Conservation (phyloP, 2,329 filamentous ascomycete species). For the Colletotrichum sp. region DNA sequence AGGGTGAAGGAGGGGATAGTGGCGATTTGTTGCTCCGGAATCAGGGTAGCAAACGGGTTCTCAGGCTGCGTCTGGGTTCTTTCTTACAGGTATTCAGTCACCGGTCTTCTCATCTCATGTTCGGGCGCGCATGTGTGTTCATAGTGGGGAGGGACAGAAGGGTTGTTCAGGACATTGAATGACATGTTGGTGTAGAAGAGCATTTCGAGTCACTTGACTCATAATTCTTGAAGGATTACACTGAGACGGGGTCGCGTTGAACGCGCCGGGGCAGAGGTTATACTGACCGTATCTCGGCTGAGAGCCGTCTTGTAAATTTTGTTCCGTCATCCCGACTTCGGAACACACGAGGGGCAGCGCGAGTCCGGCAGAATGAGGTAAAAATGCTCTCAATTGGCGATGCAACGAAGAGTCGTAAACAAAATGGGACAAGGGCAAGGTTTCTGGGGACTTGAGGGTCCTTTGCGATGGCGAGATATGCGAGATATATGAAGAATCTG, state of each 20-base stretch:
- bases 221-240: not conserved
- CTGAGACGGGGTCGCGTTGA: not conserved
- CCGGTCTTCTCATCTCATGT: conserved; percentile 38
- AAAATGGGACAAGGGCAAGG: not conserved
- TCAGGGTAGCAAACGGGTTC: conserved; percentile 87
- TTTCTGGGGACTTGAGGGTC: not conserved
- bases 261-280: not conserved
- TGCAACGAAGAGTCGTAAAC: not conserved
- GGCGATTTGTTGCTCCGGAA: conserved; percentile 86
- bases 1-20: conserved; percentile 89
- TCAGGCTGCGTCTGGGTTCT: conserved; percentile 76
- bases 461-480: conserved; percentile 10
- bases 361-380: not conserved
- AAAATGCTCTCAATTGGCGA: not conserved
- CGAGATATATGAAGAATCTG: conserved; percentile 10
- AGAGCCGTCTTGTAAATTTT: conserved; percentile 22
- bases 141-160: not conserved
- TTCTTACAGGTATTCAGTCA: conserved; percentile 72
- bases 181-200: not conserved
- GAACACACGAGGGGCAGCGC: conserved; percentile 5
- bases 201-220: not conserved
- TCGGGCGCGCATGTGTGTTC: not conserved
- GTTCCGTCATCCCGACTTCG: conserved; percentile 29
- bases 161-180: not conserved
- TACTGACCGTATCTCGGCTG: conserved; percentile 38